Base-by-base conservation (phyloP, 306 rosid genomes). In the Hylodesmum podocarpum region DNA sequence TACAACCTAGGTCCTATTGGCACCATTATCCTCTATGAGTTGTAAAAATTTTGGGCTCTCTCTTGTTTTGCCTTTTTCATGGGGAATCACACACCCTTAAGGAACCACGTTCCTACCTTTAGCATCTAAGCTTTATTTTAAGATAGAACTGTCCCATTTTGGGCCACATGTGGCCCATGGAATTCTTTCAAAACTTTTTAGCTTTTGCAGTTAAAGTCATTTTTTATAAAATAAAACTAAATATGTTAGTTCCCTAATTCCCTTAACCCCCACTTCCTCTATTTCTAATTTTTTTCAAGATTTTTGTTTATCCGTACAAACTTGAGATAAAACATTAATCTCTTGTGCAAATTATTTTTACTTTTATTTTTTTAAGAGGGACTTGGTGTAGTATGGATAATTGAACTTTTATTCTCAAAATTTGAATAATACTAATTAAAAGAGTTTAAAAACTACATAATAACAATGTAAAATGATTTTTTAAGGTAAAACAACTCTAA, bases 1-100 rank as follows among this genome's bases (percentile, higher is more conserved):
- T 83, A 84, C 92, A 88, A 81, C 92, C 81, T 50, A 77, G 66
- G 78, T 72, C 83, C 76, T 44, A 62, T 79, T 33, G 61, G 25
- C 81, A 31, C 72, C 82, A 87, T 83, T 75, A 79, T 78, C 85
- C 53, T 43, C 67, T 70, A 49, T 83, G 86, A 83, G 85, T 83
- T 85, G 86, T 81, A 63, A 40, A 66, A 66, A 63, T 40, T 40
- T 68, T 59, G 80, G 46, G 34, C 16, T 68, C 29, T 13, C 16
- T 67, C 6, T 22, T 14, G 1, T 55, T 71, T 47, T 61, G 8
- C 31, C 73, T 61, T 82, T 77, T 76, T 51, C 78, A 70, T 75
- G 18, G 88, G 83, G 83, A 87, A 51, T 66, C 78, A 75, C 58
- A 25, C 25, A n/a, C 40, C 50, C 61, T 15, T 2, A 18, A 1